phyloP scores from a whole-genome alignment of 768 basidiomycete species.

The Russula vinacea region DNA sequence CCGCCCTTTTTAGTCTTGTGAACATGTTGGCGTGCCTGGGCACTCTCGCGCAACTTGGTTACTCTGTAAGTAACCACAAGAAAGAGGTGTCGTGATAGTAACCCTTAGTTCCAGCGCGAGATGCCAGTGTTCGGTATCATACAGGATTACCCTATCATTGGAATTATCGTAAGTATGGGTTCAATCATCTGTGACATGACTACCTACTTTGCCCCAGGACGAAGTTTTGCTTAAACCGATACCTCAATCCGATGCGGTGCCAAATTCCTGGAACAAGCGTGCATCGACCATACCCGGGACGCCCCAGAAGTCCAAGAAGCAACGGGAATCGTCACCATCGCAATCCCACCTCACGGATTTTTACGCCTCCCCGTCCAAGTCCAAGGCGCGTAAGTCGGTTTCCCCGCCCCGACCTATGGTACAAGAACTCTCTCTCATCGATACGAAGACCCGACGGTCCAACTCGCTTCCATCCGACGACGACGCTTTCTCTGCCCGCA shows the following conservation, averaged over 20 bases:
- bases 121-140: conserved; percentile 79
- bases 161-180: conserved; percentile 61
- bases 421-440: conserved; percentile 49
- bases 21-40: conserved; percentile 69
- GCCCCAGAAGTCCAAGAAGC: conserved; percentile 35
- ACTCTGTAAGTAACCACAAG: conserved; percentile 46
- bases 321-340: conserved; percentile 26
- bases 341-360: conserved; percentile 31
- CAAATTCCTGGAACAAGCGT: conserved; percentile 26
- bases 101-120: conserved; percentile 55
- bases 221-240: conserved; percentile 42
- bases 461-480: conserved; percentile 51
- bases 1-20: conserved; percentile 51
- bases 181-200: background rate
- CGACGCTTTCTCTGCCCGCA: conserved; percentile 55
- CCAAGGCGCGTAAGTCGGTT: background rate
- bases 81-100: background rate
- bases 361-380: conserved; percentile 24
- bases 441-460: conserved; percentile 66
- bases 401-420: background rate
- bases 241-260: conserved; percentile 10
- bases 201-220: conserved; percentile 42
- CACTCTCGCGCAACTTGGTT: conserved; percentile 46
- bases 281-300: conserved; percentile 30
- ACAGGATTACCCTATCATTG: conserved; percentile 60